Evolutionary conservation across 1,139 yeast genomes (phyloP).

Genomic region (Magnusiomyces fungicola): DNA sequence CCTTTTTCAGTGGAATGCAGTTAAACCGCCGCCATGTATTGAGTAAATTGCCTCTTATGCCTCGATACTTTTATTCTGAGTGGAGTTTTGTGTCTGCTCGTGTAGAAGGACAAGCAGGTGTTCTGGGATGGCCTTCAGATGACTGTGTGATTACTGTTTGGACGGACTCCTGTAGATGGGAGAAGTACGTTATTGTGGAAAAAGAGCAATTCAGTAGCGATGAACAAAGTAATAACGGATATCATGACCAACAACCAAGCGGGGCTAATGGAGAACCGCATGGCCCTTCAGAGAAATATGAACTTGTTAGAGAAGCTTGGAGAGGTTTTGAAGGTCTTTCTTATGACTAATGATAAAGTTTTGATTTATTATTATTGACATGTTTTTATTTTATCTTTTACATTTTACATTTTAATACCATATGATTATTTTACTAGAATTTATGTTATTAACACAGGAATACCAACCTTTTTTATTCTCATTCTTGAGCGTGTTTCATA

Average conservation of each 20-base stretch:
- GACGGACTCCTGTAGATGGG: conserved; percentile 69
- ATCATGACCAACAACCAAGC: conserved; percentile 5
- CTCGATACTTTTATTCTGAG: conserved; percentile 71
- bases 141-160: conserved; percentile 63
- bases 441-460: too few species aligned
- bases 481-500: too few species aligned
- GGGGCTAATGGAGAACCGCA: neutral
- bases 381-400: too few species aligned
- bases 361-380: too few species aligned
- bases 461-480: too few species aligned
- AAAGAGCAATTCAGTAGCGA: conserved; percentile 26
- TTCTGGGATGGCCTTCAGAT: conserved; percentile 73
- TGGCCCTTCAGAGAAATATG: conserved; percentile 38
- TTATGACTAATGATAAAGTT: conserved; percentile 10
- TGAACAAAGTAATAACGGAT: neutral
- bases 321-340: conserved; percentile 43
- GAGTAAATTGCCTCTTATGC: conserved; percentile 59
- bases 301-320: conserved; percentile 71
- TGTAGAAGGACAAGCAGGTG: conserved; percentile 46
- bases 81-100: conserved; percentile 88
- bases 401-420: too few species aligned
- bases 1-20: conserved; percentile 17
- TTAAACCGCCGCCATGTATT: conserved; percentile 59
- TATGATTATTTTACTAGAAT: too few species aligned
- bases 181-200: conserved; percentile 65